phyloP scores from a whole-genome alignment of 495 filamentous ascomycete genomes.

The Articulospora tetracladia region DNA sequence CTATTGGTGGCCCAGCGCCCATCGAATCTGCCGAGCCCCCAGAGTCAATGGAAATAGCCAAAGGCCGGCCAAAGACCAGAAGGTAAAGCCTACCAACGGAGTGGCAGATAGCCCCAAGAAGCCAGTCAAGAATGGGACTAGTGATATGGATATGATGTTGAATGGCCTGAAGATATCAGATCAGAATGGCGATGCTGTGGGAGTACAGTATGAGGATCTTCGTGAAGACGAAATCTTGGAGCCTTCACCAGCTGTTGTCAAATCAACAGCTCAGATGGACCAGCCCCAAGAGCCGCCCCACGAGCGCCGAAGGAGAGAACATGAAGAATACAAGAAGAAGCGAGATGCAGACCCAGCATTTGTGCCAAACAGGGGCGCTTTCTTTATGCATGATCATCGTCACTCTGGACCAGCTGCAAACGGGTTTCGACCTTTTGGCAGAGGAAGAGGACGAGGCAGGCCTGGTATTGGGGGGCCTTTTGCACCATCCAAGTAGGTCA shows the following conservation, averaged over 20 bases:
- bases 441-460: slow-evolving; percentile 53
- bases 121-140: slow-evolving; percentile 30
- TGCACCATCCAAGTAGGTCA: slow-evolving; percentile 53
- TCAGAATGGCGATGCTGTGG: slow-evolving; percentile 30
- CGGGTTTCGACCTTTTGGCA: slow-evolving; percentile 67
- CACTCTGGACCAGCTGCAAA: slow-evolving; percentile 70
- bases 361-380: slow-evolving; percentile 89
- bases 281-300: slow-evolving; percentile 45
- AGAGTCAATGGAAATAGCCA: slow-evolving; percentile 20
- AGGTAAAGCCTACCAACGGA: slow-evolving; percentile 11
- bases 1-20: slow-evolving; percentile 55
- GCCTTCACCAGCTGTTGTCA: slow-evolving; percentile 21
- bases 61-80: slow-evolving; percentile 11
- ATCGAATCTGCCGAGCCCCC: slow-evolving; percentile 33
- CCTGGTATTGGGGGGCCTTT: slow-evolving; percentile 50
- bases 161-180: slow-evolving; percentile 71
- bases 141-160: slow-evolving; percentile 87
- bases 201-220: slow-evolving; percentile 26
- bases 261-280: slow-evolving; percentile 30
- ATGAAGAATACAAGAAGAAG: slow-evolving; percentile 85
- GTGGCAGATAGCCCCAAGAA: slow-evolving; percentile 20
- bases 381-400: slow-evolving; percentile 96
- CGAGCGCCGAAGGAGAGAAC: slow-evolving; percentile 74
- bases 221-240: slow-evolving; percentile 27
- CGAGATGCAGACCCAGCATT: slow-evolving; percentile 89